Base-by-base conservation (phyloP, 768 basidiomycete genomes). In the Zangia roseola region DNA sequence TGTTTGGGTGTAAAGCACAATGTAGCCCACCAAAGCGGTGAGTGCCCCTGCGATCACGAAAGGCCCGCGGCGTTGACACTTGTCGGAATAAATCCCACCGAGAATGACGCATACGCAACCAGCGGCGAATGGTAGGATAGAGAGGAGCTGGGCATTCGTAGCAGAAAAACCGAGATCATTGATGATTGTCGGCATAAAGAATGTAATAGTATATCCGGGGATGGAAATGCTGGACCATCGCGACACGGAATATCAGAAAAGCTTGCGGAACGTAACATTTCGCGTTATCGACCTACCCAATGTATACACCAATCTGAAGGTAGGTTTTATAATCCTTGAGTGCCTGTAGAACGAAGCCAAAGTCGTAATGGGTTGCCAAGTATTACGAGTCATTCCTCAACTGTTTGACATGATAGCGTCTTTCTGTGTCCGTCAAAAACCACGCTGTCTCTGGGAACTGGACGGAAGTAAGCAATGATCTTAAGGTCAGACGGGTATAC, bases 401-500 rank as follows among this genome's bases (percentile, higher is more conserved):
- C 69, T 73, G 67, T 17, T 66, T 46, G 7, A 71, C 51, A 7
- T 77, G 63, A 38, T 67, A 62, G 26, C 47, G 48, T 34, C 69
- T 69, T 50, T 81, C 79, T 4, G 56, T 47, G 6, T 68, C 63
- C 7, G 69, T 73, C 45, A 81, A 60, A 64, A 80, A 82, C 21
- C 60, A 68, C 14, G 80, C 79, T 4, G 79, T 82, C 50, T 75
- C 73, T 19, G 79, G 78, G 61, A 78, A 79, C 74, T 76, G 45
- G 2, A 19, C 12, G 6, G 26, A 28, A 19, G 23, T 49, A n/a
- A 21, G 33, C n/a, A 26, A 23, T 24, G 12, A n/a, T 34, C 37
- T 3, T n/a, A 6, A 26, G 19, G n/a, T 14, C 10, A 19, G 6
- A 1, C 4, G 6, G 9, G 17, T 9, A 30, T 47, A 17, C 21